Percentiles rank a stretch among this genome's conserved stretches.
phyloP scores from a whole-genome alignment of 2,329 filamentous ascomycete species.

The Penicillium sp. region DNA sequence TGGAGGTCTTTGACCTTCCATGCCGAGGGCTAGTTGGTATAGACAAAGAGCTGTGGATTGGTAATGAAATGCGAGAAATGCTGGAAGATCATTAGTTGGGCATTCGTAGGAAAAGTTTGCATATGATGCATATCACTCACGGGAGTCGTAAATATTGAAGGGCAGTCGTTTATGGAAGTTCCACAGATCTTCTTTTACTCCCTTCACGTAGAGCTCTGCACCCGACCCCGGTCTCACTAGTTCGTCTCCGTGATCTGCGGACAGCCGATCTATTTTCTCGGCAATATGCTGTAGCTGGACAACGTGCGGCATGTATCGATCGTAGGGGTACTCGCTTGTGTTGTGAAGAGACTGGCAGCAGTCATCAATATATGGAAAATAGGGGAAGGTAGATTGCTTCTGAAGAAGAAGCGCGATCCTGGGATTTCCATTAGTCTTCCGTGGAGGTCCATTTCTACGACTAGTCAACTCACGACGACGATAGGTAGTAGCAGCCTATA shows the following conservation, averaged over 20 bases:
- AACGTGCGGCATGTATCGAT: constrained; percentile 42
- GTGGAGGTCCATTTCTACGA: not conserved
- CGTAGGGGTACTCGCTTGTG: constrained; percentile 36
- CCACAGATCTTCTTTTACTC: constrained; percentile 37
- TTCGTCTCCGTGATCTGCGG: constrained; percentile 18
- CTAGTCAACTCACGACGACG: constrained; percentile 41
- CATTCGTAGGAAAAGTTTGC: not conserved
- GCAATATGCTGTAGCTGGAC: constrained; percentile 44
- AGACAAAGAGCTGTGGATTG: constrained; percentile 45
- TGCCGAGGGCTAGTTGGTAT: constrained; percentile 44
- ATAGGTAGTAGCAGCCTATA: constrained; percentile 50
- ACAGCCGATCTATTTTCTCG: constrained; percentile 42
- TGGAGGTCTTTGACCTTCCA: constrained; percentile 16
- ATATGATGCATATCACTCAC: constrained; percentile 9
- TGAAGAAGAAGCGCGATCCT: constrained; percentile 44
- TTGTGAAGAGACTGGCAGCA: constrained; percentile 40
- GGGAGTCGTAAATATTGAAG: constrained; percentile 22
- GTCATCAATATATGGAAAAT: constrained; percentile 41
- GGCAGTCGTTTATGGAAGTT: constrained; percentile 34
- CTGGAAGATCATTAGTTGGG: constrained; percentile 29
- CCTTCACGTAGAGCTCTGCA: constrained; percentile 35
- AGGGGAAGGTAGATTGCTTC: constrained; percentile 43
- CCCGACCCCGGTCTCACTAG: constrained; percentile 22
- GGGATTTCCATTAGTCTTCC: not conserved
- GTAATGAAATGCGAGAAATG: constrained; percentile 45